Base-by-base conservation (phyloP, 495 filamentous ascomycete species). In the Talaromyces trachyspermus region DNA sequence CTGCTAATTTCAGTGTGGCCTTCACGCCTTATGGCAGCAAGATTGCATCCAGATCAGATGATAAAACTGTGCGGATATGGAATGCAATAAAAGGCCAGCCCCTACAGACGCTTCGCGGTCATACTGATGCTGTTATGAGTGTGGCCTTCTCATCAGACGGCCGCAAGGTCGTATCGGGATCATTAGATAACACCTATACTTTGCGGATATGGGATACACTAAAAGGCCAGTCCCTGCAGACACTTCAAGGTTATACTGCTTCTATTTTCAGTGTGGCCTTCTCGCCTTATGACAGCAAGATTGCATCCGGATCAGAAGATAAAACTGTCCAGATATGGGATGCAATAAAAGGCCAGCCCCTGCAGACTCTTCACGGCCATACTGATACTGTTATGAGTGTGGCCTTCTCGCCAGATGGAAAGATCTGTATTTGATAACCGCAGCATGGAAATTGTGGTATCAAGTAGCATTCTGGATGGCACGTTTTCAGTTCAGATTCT, bases 181-280 rank as follows among this genome's bases (percentile, higher is more conserved):
- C 51, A 4, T 11, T 4, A 0, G 50, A 54, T 27, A 5, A n/a
- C n/a, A n/a, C n/a, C n/a, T n/a, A 11, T 0, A 57, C 45, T 17
- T 17, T 64, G 12, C 20, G 29, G 35, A 27, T 62, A 20, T 65
- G 61, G 55, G 45, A 52, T 51, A 30, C 42, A 22, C n/a, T n/a
- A n/a, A n/a, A n/a, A n/a, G n/a, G n/a, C n/a, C n/a, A n/a, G n/a
- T n/a, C n/a, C n/a, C n/a, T n/a, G n/a, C n/a, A n/a, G n/a, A n/a
- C n/a, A n/a, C n/a, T n/a, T n/a, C n/a, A n/a, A n/a, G n/a, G n/a
- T n/a, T n/a, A n/a, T n/a, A n/a, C n/a, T n/a, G n/a, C n/a, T n/a
- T n/a, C n/a, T n/a, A n/a, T n/a, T n/a, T n/a, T n/a, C n/a, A n/a
- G n/a, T n/a, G n/a, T n/a, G n/a, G n/a, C n/a, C n/a, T n/a, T n/a